Evolutionary conservation across 2,329 filamentous ascomycete genomes (phyloP), one percentile per base, ranked within the genome.

Genomic region (Neopestalotiopsis sp.): DNA sequence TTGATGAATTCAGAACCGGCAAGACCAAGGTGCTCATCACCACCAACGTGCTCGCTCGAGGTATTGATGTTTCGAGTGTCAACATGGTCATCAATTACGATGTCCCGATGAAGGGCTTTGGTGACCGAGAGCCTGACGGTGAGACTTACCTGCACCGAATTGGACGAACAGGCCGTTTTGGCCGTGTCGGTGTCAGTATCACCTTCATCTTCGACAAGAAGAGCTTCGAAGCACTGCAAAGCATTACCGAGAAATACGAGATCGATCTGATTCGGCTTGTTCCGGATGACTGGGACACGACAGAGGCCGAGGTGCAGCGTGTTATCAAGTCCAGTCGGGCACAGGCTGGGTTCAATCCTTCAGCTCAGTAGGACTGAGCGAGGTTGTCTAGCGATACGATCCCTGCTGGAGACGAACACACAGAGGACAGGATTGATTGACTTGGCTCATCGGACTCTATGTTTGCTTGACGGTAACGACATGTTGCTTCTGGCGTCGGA

Each of bases 51-150:
- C 88, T 99, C 69, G 93, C 96, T 9, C 94, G 96, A 78, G 96
- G 96, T 79, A 98, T 99, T 76, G 96, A 99, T 77, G 89, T 90
- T 84, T 98, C 79, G 81, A 97, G 83, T 34, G 96, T 99, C 14
- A 97, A 94, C 10, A 96, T 99, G 91, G 96, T 99, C 67, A 94
- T 99, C 86, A 99, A 99, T 85, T 99, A 99, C 82, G 92, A 94
- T 74, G 92, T 94, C 69, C 92, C 92, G 30, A 92, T 92, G 85
- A 91, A 92, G 77, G 91, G 92, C 56, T 83, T 87, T 40, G 90
- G 92, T 20, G 95, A 98, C 74, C 87, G 87, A 34, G 93, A 96
- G 81, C 92, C 95, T 14, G 96, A 99, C 78, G 91, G 91, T 61
- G 95, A 98, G 84, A 99, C 96, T 0, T 99, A 99, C 78, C 91